Base-by-base conservation (phyloP, 345 rosid species). In the Nephelium lappaceum region DNA sequence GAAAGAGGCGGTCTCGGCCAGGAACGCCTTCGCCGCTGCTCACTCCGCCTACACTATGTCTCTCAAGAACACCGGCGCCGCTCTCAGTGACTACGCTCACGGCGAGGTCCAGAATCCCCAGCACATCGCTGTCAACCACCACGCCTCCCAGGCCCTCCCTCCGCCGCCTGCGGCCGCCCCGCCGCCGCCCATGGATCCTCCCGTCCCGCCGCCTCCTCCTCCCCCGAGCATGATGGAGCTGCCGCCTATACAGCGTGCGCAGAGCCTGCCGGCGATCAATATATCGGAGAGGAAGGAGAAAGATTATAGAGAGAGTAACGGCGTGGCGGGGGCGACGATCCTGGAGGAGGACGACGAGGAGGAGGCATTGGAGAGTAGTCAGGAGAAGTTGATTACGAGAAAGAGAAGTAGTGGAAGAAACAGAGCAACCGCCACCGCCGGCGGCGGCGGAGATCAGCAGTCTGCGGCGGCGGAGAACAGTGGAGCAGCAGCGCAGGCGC, bases 1-100 rank as follows among this genome's bases (percentile, higher is more conserved):
- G 97, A 94, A 86, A 81, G 93, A 91, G 0, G 97, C 97, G 3
- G 94, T 94, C 45, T 72, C 86, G 0, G 75, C 82, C 16, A 93
- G 99, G 27, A 96, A 96, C 87, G 97, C 98, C 77, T 96, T 96
- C 84, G 98, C 99, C 74, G 97, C 99, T n/a, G 94, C 98, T 0
- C 98, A 96, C 89, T 87, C 90, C 9, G 88, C 95, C 84, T 93
- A 90, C 85, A 85, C 91, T 41, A 86, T 93, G 86, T 81, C 93
- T 55, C 87, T 95, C 18, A 92, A 91, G 82, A 91, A 93, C 89
- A 89, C 97, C 77, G 99, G 98, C 75, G 97, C 97, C 67, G 98
- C 98, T 76, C 94, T 96, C 79, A 90, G 91, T 78, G 98, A 93
- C 67, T 94, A 87, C 80, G 86, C 94, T n/a, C 91, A 88, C 18